These are phyloP conservation scores for Bremia lactucae DNA, from an alignment of 352 stramenopile species.

Conservation along the genomic window DNA sequence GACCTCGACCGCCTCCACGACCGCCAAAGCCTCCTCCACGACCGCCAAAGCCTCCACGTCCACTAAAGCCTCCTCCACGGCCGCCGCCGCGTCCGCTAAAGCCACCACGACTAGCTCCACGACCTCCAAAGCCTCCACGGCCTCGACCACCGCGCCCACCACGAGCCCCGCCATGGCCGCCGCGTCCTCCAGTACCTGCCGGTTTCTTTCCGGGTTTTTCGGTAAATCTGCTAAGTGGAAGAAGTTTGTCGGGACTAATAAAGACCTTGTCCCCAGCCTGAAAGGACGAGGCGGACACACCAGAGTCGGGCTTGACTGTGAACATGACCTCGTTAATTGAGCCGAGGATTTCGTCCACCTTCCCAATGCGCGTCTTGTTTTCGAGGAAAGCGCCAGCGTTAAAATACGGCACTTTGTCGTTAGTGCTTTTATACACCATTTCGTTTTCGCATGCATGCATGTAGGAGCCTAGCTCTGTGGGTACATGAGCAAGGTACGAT, in stretches of 20 bases:
- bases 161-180: constrained; percentile 31
- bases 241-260: constrained; percentile 95
- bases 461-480: constrained; percentile 89
- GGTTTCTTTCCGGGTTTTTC: constrained; percentile 75
- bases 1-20: constrained; percentile 18
- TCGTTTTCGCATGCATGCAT: constrained; percentile 96
- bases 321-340: constrained; percentile 95
- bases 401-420: constrained; percentile 96
- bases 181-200: constrained; percentile 31
- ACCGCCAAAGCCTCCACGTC: constrained; percentile 5
- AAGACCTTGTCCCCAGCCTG: constrained; percentile 95
- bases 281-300: constrained; percentile 92
- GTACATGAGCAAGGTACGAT: constrained; percentile 4
- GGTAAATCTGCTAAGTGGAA: constrained; percentile 93
- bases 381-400: constrained; percentile 97
- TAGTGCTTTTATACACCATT: constrained; percentile 95
- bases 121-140: constrained; percentile 30
- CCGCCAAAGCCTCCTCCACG: constrained; percentile 34
- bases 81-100: constrained; percentile 35
- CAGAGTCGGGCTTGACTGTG: constrained; percentile 93
- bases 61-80: constrained; percentile 14
- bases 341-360: constrained; percentile 98
- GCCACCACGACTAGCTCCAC: constrained; percentile 29
- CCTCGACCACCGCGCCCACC: constrained; percentile 21
- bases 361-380: constrained; percentile 99